Percentiles rank a stretch among this genome's conserved stretches.
phyloP scores from a whole-genome alignment of 495 filamentous ascomycete genomes.

The Podospora bellae-mahoneyi region DNA sequence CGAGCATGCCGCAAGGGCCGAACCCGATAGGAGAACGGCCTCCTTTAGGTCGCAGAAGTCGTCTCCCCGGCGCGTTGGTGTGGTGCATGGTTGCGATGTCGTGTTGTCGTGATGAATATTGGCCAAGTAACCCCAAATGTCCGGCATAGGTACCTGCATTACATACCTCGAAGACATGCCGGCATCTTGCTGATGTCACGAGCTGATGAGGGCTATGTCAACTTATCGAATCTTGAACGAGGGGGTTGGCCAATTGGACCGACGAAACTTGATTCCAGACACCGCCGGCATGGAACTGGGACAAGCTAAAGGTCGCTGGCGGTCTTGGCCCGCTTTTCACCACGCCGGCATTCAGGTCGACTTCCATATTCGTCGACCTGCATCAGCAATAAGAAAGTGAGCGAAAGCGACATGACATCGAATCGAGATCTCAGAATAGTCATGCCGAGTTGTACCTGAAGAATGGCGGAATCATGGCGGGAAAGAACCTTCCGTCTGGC shows the following conservation, averaged over 20 bases:
- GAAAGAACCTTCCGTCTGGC: not conserved
- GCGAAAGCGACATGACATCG: not conserved
- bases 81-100: not conserved
- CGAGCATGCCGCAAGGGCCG: not conserved
- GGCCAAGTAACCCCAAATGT: no score
- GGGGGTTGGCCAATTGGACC: not conserved
- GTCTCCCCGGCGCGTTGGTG: not conserved
- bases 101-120: no score
- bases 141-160: not conserved
- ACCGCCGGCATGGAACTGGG: conserved; percentile 1
- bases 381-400: not conserved
- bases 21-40: not conserved
- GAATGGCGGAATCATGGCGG: not conserved
- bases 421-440: not conserved
- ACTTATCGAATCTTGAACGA: not conserved
- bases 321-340: not conserved
- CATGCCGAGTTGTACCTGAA: not conserved
- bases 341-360: not conserved
- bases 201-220: not conserved
- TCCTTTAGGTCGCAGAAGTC: not conserved
- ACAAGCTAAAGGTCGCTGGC: not conserved
- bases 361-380: conserved; percentile 1
- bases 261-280: not conserved
- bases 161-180: not conserved
- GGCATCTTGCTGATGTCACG: not conserved